These are phyloP conservation scores for Penicillium turbatum DNA, from an alignment of 495 filamentous ascomycete genomes.

Conservation along the genomic window DNA sequence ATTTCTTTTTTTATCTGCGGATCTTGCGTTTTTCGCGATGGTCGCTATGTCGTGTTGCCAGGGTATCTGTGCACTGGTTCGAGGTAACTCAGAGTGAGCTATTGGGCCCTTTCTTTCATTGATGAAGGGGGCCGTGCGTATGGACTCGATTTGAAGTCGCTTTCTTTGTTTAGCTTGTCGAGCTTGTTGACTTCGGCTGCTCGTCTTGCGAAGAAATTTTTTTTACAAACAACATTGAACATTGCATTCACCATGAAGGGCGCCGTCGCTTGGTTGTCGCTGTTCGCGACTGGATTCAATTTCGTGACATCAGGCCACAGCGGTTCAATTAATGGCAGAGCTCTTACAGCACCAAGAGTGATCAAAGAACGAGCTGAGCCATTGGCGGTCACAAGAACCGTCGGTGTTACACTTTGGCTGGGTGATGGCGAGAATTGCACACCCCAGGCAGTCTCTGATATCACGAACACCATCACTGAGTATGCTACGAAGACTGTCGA, in stretches of 20 bases:
- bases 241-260: conserved; percentile 17
- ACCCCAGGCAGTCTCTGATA: background rate
- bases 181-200: background rate
- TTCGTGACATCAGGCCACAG: background rate
- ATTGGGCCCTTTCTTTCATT: background rate
- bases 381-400: conserved; percentile 8
- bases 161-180: conserved; percentile 1
- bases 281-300: conserved; percentile 6
- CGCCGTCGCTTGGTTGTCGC: conserved; percentile 6
- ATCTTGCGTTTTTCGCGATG: background rate
- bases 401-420: conserved; percentile 11
- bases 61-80: background rate
- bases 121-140: conserved; percentile 6
- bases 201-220: background rate
- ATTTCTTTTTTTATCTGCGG: background rate
- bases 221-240: background rate
- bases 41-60: background rate
- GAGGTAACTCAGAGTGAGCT: background rate
- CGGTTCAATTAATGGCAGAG: background rate
- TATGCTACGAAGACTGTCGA: conserved; percentile 6
- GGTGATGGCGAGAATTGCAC: conserved; percentile 4
- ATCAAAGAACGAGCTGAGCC: background rate
- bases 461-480: conserved; percentile 10
- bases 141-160: background rate
- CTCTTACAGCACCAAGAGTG: background rate